Conservation (phyloP, 176 grass and related monocot species). For the Urochloa ruziziensis region DNA sequence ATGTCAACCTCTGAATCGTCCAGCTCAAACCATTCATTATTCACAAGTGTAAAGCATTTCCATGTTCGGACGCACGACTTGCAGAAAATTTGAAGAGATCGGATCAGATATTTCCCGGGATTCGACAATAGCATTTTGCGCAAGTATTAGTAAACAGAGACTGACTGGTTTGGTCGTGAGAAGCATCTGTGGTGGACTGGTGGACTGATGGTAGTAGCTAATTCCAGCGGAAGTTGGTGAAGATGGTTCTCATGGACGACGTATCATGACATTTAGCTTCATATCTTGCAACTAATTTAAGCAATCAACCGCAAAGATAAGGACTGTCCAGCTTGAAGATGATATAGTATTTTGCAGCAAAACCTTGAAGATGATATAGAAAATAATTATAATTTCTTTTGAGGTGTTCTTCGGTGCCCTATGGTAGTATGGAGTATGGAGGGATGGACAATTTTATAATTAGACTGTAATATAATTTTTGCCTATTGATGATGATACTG, state of each 20-base stretch:
- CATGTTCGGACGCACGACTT: neutral
- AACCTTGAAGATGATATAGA: neutral
- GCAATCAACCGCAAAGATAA: no score
- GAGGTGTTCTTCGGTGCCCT: no score
- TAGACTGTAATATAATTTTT: no score
- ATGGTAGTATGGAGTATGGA: no score
- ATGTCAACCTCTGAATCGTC: conserved; percentile 24
- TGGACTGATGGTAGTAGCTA: no score
- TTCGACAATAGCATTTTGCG: neutral
- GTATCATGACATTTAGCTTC: neutral
- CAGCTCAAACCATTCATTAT: neutral
- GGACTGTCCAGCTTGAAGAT: no score
- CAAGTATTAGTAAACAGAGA: neutral
- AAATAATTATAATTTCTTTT: no score
- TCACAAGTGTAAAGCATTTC: neutral
- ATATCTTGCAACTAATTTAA: neutral
- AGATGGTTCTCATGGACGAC: no score
- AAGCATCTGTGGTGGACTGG: neutral
- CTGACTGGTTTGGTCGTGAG: neutral
- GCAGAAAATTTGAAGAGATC: neutral
- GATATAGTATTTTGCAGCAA: neutral
- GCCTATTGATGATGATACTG: no score
- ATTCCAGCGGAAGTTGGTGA: neutral
- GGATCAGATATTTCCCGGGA: conserved; percentile 11
- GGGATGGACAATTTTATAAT: no score